A percentile compares a stretch with the other conserved stretches of the same genome.
Evolutionary conservation across 2,329 filamentous ascomycete genomes (phyloP).

Genomic region (Apiospora marii): DNA sequence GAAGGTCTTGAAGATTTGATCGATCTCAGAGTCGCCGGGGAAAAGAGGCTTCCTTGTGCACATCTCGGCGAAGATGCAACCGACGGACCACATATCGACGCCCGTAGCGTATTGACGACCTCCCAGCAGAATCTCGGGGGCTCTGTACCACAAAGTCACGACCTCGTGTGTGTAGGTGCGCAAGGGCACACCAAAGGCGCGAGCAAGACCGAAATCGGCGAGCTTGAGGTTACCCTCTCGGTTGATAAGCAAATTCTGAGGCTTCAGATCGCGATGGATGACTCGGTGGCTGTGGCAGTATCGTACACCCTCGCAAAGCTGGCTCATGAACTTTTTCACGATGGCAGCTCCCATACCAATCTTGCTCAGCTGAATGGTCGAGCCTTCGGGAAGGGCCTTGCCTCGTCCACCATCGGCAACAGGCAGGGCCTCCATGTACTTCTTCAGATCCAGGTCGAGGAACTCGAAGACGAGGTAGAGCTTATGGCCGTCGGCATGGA

Average conservation of each 20-base stretch:
- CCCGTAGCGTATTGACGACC: constrained; percentile 93
- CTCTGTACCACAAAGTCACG: constrained; percentile 91
- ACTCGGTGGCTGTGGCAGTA: constrained; percentile 92
- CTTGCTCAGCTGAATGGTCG: constrained; percentile 67
- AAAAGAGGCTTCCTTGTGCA: constrained; percentile 92
- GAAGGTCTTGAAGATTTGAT: constrained; percentile 96
- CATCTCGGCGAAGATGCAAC: constrained; percentile 97
- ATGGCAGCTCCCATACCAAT: constrained; percentile 80
- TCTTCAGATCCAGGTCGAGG: constrained; percentile 90
- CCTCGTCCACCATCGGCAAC: constrained; percentile 85
- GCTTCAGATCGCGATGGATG: constrained; percentile 88
- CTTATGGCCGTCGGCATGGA: constrained; percentile 94
- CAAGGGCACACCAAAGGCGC: constrained; percentile 89
- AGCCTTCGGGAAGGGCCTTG: constrained; percentile 83
- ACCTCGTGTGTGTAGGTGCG: constrained; percentile 96
- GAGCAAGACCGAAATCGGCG: constrained; percentile 87
- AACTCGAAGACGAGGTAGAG: constrained; percentile 94
- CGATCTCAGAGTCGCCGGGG: constrained; percentile 91
- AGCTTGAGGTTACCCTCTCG: constrained; percentile 88
- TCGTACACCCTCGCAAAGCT: constrained; percentile 82
- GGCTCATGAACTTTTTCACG: constrained; percentile 92
- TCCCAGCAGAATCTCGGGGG: constrained; percentile 89
- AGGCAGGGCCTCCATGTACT: constrained; percentile 93
- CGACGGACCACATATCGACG: constrained; percentile 95
- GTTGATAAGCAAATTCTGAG: constrained; percentile 88